Evolutionary conservation across 345 rosid species (phyloP).

Genomic region (sweet orange (Citrus sinensis)): DNA sequence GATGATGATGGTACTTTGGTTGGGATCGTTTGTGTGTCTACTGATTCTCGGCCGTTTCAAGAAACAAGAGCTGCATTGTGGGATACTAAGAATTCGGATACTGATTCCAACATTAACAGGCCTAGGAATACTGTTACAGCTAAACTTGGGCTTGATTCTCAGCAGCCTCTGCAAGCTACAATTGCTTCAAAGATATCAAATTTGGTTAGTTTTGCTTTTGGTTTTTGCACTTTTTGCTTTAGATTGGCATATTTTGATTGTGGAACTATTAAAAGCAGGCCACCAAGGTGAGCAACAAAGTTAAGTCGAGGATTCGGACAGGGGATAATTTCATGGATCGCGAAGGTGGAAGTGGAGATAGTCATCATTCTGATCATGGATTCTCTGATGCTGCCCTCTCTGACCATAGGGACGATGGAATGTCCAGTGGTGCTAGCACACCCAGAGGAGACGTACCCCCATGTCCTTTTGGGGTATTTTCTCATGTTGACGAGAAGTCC

Average conservation of each 20-base stretch:
- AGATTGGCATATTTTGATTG: slow-evolving; percentile 29
- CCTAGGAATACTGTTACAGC: slow-evolving; percentile 44
- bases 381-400: slow-evolving; percentile 43
- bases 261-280: slow-evolving; percentile 50
- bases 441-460: slow-evolving; percentile 70
- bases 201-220: slow-evolving; percentile 63
- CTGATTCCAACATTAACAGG: slow-evolving; percentile 47
- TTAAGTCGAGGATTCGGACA: slow-evolving; percentile 64
- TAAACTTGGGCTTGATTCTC: slow-evolving; percentile 87
- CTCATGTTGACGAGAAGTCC: slow-evolving; percentile 48
- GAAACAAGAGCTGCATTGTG: slow-evolving; percentile 31
- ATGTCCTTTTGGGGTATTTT: slow-evolving; percentile 60
- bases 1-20: slow-evolving; percentile 71
- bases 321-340: slow-evolving; percentile 50
- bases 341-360: slow-evolving; percentile 80
- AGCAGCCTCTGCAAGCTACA: slow-evolving; percentile 85
- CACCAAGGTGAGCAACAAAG: slow-evolving; percentile 75
- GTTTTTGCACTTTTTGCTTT: slow-evolving; percentile 15
- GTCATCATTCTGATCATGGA: slow-evolving; percentile 66
- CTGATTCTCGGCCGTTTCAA: slow-evolving; percentile 51
- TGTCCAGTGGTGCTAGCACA: slow-evolving; percentile 87
- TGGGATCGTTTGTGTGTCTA: slow-evolving; percentile 77
- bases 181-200: slow-evolving; percentile 88
- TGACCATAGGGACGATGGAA: slow-evolving; percentile 79
- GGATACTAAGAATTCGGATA: slow-evolving; percentile 36